Conservation (phyloP, 2,329 filamentous ascomycete species). For the Fusarium hostae region DNA sequence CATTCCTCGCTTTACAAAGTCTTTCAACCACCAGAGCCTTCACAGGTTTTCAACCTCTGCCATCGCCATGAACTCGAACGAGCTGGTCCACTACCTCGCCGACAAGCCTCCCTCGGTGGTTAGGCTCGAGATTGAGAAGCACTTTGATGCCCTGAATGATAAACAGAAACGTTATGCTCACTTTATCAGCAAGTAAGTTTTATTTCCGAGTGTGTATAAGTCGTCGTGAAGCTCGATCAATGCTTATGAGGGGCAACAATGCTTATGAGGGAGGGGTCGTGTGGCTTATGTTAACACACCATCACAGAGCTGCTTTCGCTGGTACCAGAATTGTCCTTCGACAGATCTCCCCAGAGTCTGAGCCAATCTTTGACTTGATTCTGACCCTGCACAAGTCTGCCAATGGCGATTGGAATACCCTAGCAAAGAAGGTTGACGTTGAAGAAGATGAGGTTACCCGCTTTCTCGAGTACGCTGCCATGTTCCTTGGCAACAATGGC, state of each 20-base stretch:
- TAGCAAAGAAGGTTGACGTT: slow-evolving; percentile 73
- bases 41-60: slow-evolving; percentile 49
- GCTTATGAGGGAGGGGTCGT: slow-evolving; percentile 21
- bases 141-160: slow-evolving; percentile 82
- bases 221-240: not conserved
- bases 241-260: slow-evolving; percentile 14
- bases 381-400: slow-evolving; percentile 74
- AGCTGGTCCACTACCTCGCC: slow-evolving; percentile 82
- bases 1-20: slow-evolving; percentile 39
- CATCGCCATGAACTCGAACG: slow-evolving; percentile 66
- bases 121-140: slow-evolving; percentile 87
- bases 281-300: slow-evolving; percentile 16
- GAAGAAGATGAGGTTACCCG: slow-evolving; percentile 70
- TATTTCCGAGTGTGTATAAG: not conserved
- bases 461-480: slow-evolving; percentile 81
- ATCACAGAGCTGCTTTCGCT: slow-evolving; percentile 75
- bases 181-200: slow-evolving; percentile 80
- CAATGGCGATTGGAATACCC: slow-evolving; percentile 75
- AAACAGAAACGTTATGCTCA: slow-evolving; percentile 92
- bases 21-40: slow-evolving; percentile 37
- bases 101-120: slow-evolving; percentile 92
- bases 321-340: slow-evolving; percentile 82
- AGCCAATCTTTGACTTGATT: slow-evolving; percentile 84
- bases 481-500: slow-evolving; percentile 82
- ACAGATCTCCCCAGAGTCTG: slow-evolving; percentile 84